Base-by-base conservation (phyloP, 306 rosid species). In the Inga leiocalycina region DNA sequence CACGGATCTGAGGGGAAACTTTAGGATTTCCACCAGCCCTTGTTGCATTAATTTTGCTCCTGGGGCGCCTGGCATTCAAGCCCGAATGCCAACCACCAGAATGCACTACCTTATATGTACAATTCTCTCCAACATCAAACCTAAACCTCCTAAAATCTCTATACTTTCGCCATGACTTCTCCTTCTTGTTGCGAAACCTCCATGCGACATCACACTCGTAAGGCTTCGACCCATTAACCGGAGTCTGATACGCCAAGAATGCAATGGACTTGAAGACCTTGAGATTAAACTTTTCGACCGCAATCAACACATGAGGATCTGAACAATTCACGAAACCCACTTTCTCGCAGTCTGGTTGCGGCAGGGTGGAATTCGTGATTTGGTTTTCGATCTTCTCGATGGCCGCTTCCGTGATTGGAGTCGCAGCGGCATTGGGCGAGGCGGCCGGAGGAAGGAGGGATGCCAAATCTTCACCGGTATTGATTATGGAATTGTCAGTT, bases 81-180 rank as follows among this genome's bases (percentile, higher is more conserved):
- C 99, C 99, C 0, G 99, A 97, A 85, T 94, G 99, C 97, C 97
- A 97, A 0, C 91, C 88, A 7, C 94, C 91, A 1, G 97, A 92
- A 22, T 88, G 99, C 37, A 88, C 87, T 54, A 97, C 92, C 88
- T 92, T 92, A 48, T 92, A 94, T 10, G 65, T 57, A 77, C 99
- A 97, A 32, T 94, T 89, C 24, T 88, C 93, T 4, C 89, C 88
- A 45, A 88, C 15, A 10, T 81, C 78, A 3, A 96, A 44, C 86
- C 7, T 86, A 59, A 94, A 96, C 69, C 99, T 88, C 59, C 99
- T 90, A 48, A 97, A 97, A 78, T 97, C 99, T 73, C 99, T 93
- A 30, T 97, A 97, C 92, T 89, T 97, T 44, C 99, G 88, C 99
- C 99, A 94, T 0, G 98, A 94, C 74, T 92, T 93, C 86, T 97